A percentile compares a stretch with the other conserved stretches of the same genome.
Evolutionary conservation across 164 flowering plant species (phyloP).

Genomic region (Sedum album): DNA sequence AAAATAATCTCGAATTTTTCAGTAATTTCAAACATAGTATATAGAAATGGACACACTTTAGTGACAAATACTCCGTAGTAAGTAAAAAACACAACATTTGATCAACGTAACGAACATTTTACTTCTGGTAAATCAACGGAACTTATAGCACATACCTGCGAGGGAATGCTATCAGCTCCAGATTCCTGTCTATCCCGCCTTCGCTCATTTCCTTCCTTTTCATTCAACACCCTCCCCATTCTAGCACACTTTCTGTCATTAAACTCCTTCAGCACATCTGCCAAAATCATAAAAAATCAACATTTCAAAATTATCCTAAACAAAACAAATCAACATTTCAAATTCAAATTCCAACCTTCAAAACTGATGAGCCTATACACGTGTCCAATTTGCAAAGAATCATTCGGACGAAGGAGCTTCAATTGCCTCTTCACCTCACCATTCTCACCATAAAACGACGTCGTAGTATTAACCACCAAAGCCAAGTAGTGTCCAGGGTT

Average conservation of each 20-base stretch:
- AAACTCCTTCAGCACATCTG: constrained; percentile 79
- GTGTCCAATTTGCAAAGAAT: constrained; percentile 54
- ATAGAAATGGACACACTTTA: no score
- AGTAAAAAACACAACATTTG: no score
- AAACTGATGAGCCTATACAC: constrained; percentile 71
- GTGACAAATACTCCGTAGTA: no score
- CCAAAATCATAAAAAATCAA: neutral
- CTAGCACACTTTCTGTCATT: constrained; percentile 57
- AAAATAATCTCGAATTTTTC: no score
- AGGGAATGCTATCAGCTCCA: neutral
- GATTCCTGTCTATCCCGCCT: neutral
- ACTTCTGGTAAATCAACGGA: neutral
- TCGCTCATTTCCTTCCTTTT: constrained; percentile 17
- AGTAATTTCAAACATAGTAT: no score
- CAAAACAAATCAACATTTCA: neutral
- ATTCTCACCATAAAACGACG: constrained; percentile 18
- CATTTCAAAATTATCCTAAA: neutral
- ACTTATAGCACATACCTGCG: neutral
- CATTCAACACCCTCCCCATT: constrained; percentile 42
- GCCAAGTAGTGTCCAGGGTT: constrained; percentile 82
- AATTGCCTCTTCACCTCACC: constrained; percentile 43
- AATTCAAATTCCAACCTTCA: constrained; percentile 37
- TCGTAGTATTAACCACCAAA: constrained; percentile 21
- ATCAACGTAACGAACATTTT: neutral
- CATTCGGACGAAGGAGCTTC: constrained; percentile 70